Evolutionary conservation across 2,329 filamentous ascomycete genomes (phyloP).

Genomic region (Botrytis elliptica): DNA sequence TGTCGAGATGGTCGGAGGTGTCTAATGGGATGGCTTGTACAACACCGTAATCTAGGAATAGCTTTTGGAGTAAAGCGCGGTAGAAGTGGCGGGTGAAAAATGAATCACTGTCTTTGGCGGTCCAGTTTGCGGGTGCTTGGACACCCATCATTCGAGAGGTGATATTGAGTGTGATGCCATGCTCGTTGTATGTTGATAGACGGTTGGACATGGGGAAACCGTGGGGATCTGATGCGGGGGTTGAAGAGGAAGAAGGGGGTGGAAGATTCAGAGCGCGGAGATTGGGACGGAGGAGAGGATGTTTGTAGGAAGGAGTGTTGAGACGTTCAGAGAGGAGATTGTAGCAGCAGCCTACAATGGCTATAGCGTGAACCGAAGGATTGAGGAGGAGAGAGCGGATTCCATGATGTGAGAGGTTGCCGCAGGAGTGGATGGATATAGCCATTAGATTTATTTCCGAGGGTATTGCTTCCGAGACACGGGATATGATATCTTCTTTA

Average conservation of each 20-base stretch:
- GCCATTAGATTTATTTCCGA: constrained; percentile 63
- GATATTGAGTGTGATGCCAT: constrained; percentile 83
- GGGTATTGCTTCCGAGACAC: neutral
- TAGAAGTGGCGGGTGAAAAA: constrained; percentile 96
- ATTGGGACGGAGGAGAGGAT: constrained; percentile 70
- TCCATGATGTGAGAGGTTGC: constrained; percentile 94
- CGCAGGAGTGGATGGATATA: constrained; percentile 94
- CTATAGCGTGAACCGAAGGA: constrained; percentile 80
- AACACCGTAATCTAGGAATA: constrained; percentile 84
- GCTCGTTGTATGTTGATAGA: constrained; percentile 55
- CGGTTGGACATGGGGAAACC: constrained; percentile 89
- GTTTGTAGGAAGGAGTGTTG: constrained; percentile 82
- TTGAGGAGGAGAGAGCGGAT: constrained; percentile 84
- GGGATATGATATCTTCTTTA: neutral
- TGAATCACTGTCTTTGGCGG: constrained; percentile 69
- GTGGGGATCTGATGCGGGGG: constrained; percentile 64
- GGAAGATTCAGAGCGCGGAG: constrained; percentile 64
- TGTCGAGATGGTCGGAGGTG: neutral
- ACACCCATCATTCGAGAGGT: constrained; percentile 98
- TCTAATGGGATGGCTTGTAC: constrained; percentile 43
- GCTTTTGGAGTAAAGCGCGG: constrained; percentile 82
- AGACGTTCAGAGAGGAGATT: constrained; percentile 91
- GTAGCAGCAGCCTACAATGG: constrained; percentile 97
- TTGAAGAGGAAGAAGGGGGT: constrained; percentile 62
- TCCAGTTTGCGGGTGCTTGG: constrained; percentile 94